These are phyloP conservation scores for Candida maesae DNA, from an alignment of 805 yeast species.

Conservation along the genomic window DNA sequence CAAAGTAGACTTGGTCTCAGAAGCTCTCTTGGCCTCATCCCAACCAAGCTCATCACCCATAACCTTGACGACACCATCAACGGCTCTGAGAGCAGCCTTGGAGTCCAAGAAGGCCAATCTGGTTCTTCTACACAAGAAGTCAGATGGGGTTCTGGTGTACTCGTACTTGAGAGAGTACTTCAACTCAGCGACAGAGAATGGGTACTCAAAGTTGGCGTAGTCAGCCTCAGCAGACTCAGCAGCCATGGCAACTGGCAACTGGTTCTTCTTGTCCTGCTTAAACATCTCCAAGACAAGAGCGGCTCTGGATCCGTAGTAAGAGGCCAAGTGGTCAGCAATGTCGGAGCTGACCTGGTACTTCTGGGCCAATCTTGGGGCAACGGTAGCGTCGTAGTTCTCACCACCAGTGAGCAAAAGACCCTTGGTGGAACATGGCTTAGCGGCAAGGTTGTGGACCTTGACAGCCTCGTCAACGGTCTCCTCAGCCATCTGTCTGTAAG, in stretches of 20 bases:
- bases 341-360: slow-evolving; percentile 66
- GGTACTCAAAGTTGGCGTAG: slow-evolving; percentile 62
- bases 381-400: slow-evolving; percentile 69
- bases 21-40: slow-evolving; percentile 55
- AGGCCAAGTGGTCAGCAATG: slow-evolving; percentile 77
- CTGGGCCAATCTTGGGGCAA: slow-evolving; percentile 77
- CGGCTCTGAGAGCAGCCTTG: slow-evolving; percentile 71
- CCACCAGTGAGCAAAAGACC: slow-evolving; percentile 69
- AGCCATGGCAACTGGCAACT: slow-evolving; percentile 64
- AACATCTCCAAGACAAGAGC: slow-evolving; percentile 64
- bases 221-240: slow-evolving; percentile 30
- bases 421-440: slow-evolving; percentile 39
- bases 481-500: slow-evolving; percentile 96
- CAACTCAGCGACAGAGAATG: slow-evolving; percentile 89
- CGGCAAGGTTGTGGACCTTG: slow-evolving; percentile 41
- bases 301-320: slow-evolving; percentile 88
- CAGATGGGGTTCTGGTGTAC: slow-evolving; percentile 83
- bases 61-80: slow-evolving; percentile 80
- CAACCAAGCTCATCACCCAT: slow-evolving; percentile 80
- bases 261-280: slow-evolving; percentile 48
- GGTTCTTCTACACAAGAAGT: slow-evolving; percentile 89
- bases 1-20: slow-evolving; percentile 48
- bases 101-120: slow-evolving; percentile 91
- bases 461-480: slow-evolving; percentile 81
- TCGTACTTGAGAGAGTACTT: slow-evolving; percentile 78